Percentiles rank a stretch among this genome's conserved stretches.
Evolutionary conservation across 495 filamentous ascomycete species (phyloP).

Genomic region (Trichoderma reesei): DNA sequence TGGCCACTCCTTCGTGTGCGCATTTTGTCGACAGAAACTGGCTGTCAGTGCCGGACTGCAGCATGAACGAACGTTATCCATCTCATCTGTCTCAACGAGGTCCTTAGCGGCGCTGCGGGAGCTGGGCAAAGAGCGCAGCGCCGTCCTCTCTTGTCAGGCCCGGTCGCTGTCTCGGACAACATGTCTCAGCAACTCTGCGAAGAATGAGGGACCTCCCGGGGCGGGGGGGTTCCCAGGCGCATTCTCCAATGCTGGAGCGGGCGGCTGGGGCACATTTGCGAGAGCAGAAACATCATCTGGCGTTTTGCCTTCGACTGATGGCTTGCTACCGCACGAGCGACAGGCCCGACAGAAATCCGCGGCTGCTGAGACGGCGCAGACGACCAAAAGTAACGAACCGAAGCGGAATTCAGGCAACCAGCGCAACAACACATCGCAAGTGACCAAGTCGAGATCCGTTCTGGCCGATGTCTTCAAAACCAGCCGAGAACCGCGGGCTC

Average conservation of each 20-base stretch:
- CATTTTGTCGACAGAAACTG: background rate
- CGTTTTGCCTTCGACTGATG: background rate
- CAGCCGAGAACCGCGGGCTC: background rate
- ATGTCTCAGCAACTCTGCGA: background rate
- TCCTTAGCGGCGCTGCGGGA: background rate
- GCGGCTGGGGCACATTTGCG: conserved; percentile 2
- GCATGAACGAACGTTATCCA: background rate
- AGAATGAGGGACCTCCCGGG: background rate
- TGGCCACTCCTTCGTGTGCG: background rate
- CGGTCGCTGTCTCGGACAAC: background rate
- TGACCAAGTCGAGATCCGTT: conserved; percentile 1
- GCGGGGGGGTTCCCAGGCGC: background rate
- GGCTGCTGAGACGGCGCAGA: conserved; percentile 1
- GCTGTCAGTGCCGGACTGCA: background rate
- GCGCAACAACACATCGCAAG: background rate
- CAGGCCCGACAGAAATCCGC: conserved; percentile 12
- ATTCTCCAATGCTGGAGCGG: background rate
- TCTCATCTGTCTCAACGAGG: background rate
- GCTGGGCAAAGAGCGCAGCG: background rate
- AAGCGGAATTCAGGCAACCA: background rate
- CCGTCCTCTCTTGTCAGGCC: background rate
- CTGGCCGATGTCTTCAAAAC: conserved; percentile 6
- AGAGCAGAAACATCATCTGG: background rate
- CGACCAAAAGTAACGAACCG: background rate
- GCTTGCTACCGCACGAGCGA: conserved; percentile 19